Evolutionary conservation across 2,329 filamentous ascomycete species (phyloP), one percentile per base, ranked within the genome.

Genomic region (Nectriaceae sp.): DNA sequence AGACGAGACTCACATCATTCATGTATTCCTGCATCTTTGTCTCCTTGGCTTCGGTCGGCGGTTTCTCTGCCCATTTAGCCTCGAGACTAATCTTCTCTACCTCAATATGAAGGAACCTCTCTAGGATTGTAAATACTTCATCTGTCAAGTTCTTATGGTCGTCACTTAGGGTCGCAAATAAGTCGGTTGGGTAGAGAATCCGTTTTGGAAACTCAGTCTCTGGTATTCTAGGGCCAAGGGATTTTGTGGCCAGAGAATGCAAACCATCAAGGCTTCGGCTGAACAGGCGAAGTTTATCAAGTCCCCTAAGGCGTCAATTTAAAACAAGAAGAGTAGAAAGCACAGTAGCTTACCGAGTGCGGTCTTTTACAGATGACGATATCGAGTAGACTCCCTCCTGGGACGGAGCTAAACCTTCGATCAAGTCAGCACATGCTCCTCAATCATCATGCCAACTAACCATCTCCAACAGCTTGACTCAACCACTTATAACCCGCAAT

Each of bases 401-500:
- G 0, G 1, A 47, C 51, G 3, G 56, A 21, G n/a, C n/a, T n/a
- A n/a, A n/a, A n/a, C n/a, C 56, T 59, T 2, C 60, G 59, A 18
- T 65, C 51, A 26, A 57, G 46, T 69, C 51, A 61, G 68, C 33
- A 11, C 2, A 6, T 11, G 15, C 3, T 11, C 26, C 18, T 19
- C 20, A 33, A n/a, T 1, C 3, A 16, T 4, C 2, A 18, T 8
- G 6, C 5, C 16, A 61, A 26, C 70, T 54, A 41, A 72, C 72
- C 50, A 54, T 71, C 40, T 2, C 65, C 66, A 46, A 74, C 51
- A 2, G 71, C 64, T 20, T 65, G 46, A 22, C 68, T 63, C 4
- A 78, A 45, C 74, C 74, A 78, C 4, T 66, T 55, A 48, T 77
- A 77, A 1, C 66, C 65, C 11, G 67, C 65, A 6, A 73, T 42